Conservation (phyloP, 805 yeast species). For the Henningerozyma blattae region DNA sequence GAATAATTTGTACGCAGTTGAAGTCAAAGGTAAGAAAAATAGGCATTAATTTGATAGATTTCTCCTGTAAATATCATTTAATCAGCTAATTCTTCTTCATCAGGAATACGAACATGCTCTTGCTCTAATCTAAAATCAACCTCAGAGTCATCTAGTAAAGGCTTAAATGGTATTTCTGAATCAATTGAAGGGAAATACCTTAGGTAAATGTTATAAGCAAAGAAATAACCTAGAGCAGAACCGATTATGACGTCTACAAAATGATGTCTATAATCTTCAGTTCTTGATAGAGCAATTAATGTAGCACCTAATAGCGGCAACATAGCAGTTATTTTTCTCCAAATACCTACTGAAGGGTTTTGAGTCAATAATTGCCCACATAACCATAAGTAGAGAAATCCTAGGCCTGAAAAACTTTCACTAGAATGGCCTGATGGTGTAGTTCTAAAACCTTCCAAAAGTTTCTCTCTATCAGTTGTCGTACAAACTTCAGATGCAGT, state of each 20-base stretch:
- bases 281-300: conserved; percentile 72
- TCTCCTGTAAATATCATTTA: too few relatives aligned
- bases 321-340: conserved; percentile 45
- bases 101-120: neutral
- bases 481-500: conserved; percentile 59
- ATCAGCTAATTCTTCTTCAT: too few relatives aligned
- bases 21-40: too few relatives aligned
- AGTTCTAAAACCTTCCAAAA: conserved; percentile 66
- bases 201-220: conserved; percentile 37
- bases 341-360: conserved; percentile 40
- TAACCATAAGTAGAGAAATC: conserved; percentile 53
- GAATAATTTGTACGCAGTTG: too few relatives aligned
- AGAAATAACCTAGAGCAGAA: conserved; percentile 44
- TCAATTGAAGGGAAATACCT: conserved; percentile 29
- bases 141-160: conserved; percentile 30
- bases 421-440: conserved; percentile 79
- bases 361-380: conserved; percentile 50
- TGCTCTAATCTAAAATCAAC: conserved; percentile 7
- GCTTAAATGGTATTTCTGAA: conserved; percentile 27
- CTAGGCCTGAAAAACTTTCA: conserved; percentile 54
- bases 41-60: too few relatives aligned
- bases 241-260: conserved; percentile 77
- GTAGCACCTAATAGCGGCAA: conserved; percentile 59
- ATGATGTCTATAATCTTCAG: conserved; percentile 91
- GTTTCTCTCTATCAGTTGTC: conserved; percentile 28